Base-by-base conservation (phyloP, 2,329 filamentous ascomycete species). In the Aureobasidium leucospermi region DNA sequence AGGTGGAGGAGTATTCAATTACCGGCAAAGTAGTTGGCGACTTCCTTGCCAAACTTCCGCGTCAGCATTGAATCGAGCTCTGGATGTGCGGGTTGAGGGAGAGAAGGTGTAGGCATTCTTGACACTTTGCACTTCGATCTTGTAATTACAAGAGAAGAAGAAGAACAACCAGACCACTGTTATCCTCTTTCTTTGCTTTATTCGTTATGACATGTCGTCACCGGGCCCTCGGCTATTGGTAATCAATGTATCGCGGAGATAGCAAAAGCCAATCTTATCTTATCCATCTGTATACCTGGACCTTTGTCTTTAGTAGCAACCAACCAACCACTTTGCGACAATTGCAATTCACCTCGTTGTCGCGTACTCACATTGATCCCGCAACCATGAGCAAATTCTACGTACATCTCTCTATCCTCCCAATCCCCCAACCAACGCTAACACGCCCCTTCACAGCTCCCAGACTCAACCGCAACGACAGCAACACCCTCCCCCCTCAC, bases 1-100 rank as follows among this genome's bases (percentile, higher is more conserved):
- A 6, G 19, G 19, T 29, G 49, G 28, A 23, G 19, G 36, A 23
- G 28, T 28, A 8, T n/a, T 5, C n/a, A 56, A 31, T 43, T 68
- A 76, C 75, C 79, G 52, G 88, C 85, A 74, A 92, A 94, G 81
- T 94, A 94, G 75, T 93, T 94, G 70, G 86, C 82, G 63, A 89
- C 79, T 74, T 93, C 89, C 65, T 83, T 85, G 73, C 89, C 89
- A 74, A 91, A 93, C 70, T 86, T 89, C 61, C 83, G 79, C 66
- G 85, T 84, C 67, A 94, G 78, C 85, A 90, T 90, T 39, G 83
- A 84, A 70, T 86, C 83, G 66, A 81, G 73, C 63, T 80, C 76
- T 60, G 78, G 73, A 71, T 85, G 81, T 39, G 81, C 80, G 55
- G 84, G 83, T 64, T 78, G 76, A 31, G 84, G 84, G 57, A 85